Base-by-base conservation (phyloP, 257 asterid species). In the Prunella vulgaris region DNA sequence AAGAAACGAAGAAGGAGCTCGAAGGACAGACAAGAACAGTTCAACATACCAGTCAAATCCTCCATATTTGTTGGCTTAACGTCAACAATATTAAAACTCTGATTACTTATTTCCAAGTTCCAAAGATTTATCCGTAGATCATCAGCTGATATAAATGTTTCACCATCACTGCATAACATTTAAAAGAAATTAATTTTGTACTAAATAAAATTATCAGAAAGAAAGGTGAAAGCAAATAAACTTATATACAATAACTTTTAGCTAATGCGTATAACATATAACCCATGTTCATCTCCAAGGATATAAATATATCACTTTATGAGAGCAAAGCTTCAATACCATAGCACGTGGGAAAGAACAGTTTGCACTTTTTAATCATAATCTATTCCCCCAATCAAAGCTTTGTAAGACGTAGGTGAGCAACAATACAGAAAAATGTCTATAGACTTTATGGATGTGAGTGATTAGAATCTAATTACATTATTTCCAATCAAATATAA, bases 91-190 rank as follows among this genome's bases (percentile, higher is more conserved):
- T 90, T 90, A 82, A 87, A 90, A 84, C 97, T 90, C 78, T 90
- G 97, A 78, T 83, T 86, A 73, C 95, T 90, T 71, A 90, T 86
- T 80, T 90, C 93, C 85, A 90, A 82, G 85, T 90, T 90, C 97
- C 97, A 90, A 53, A 90, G 95, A 81, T 90, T 90, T 78, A 90
- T 80, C 62, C 95, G 86, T 44, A 90, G 85, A 79, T 90, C 97
- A 79, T 90, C 97, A 72, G 97, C 95, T 69, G 97, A 90, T 90
- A 90, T 86, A 82, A 90, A 90, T 64, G 97, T 90, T 79, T 90
- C 95, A 69, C 95, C 95, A 72, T 90, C 97, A 81, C 97, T 90
- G 87, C 58, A 77, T 60, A 62, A 73, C 67, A 82, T 73, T 18
- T 28, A 60, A 63, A 38, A 57, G 68, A 71, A 51, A 58, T 40